Conservation (phyloP, 352 stramenopile genomes). For the Globisporangium nodosum region DNA sequence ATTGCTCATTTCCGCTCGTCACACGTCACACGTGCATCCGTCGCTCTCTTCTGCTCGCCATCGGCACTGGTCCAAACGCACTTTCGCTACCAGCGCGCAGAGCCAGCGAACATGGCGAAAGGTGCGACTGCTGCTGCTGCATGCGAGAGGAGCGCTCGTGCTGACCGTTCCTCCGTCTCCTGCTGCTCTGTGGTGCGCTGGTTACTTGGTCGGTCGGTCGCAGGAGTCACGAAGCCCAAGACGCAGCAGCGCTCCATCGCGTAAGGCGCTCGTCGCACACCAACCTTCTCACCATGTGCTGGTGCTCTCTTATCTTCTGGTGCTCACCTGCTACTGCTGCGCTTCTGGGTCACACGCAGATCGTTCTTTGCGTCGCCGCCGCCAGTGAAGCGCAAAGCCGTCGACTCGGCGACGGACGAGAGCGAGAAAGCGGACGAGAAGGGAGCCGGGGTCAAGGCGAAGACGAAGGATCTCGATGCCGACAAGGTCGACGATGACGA, state of each 20-base stretch:
- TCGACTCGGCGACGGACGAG: not conserved
- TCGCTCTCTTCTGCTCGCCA: no score
- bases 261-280: conserved; percentile 20
- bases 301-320: not conserved
- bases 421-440: conserved; percentile 4
- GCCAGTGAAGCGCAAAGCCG: conserved; percentile 32
- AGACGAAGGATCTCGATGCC: not conserved
- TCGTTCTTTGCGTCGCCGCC: conserved; percentile 50
- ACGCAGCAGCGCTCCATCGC: conserved; percentile 63
- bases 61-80: no score
- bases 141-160: not conserved
- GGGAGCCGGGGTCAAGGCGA: not conserved
- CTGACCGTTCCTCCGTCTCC: not conserved
- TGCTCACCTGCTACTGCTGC: not conserved
- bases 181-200: no score
- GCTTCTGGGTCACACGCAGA: conserved; percentile 9
- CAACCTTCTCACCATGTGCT: not conserved
- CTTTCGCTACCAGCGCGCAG: no score
- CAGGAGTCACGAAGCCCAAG: conserved; percentile 23
- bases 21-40: no score
- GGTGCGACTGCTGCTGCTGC: not conserved
- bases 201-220: not conserved
- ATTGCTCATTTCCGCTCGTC: not conserved
- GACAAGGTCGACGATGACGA: not conserved
- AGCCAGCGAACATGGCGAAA: not conserved